Evolutionary conservation across 768 basidiomycete genomes (phyloP), one percentile per base, ranked within the genome.

Genomic region (Psilocybe azurescens): DNA sequence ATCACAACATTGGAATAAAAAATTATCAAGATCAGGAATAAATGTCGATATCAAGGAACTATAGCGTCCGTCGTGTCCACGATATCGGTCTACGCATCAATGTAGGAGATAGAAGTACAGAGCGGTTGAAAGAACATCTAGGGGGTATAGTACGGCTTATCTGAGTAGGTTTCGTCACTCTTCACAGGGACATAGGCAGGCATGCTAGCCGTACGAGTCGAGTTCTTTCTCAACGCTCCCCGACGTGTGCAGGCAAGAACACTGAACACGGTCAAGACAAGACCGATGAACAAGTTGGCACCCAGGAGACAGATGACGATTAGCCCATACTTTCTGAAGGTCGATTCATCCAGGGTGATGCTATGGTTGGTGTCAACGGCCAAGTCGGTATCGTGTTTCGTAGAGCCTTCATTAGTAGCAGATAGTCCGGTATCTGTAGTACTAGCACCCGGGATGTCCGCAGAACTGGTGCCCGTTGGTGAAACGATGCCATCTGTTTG

Each of bases 231-330:
- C 11, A 58, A 58, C 3, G 57, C 51, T 14, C 75, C 70, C 28
- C 65, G 68, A 38, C 71, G 64, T n/a, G 74, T 53, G 48, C 65
- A 76, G 46, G 41, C 69, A 56, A 74, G 55, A 16, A 73, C 60
- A 1, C 65, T 67, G 14, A 77, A 46, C 16, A 67, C 50, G 32
- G 75, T 46, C 5, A 77, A 58, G 1, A 70, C 44, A 39, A 70
- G n/a, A 2, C 69, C 67, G 14, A 73, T 59, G n/a, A 75, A 33
- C 9, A 73, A 39, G 60, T 77, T 76, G 5, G 67, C 68, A 4
- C 53, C 73, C 38, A 77, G 65, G 3, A 75, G 65, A 13, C 63
- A 67, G 29, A 77, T 61, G 20, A 70, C 68, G 51, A 68, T 52
- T 18, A 69, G 62, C 0, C 70, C 73, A 48, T 71, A 74, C 30